phyloP scores from a whole-genome alignment of 331 rosid genomes.

The Quercus phellos region DNA sequence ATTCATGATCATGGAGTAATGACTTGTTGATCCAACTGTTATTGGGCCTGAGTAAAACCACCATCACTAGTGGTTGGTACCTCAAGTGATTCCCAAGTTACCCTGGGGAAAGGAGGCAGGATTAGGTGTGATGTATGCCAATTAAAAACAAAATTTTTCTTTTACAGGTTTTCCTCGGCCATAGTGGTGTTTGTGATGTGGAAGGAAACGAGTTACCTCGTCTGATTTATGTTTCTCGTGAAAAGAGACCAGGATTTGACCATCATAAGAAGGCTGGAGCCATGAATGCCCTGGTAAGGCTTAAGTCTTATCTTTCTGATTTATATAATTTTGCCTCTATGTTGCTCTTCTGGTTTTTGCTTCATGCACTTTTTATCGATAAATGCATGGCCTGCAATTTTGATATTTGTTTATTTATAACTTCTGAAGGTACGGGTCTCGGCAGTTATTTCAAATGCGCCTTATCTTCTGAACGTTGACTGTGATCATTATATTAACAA shows the following conservation, averaged over 20 bases:
- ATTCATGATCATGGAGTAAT: background rate
- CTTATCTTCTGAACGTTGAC: constrained; percentile 84
- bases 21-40: background rate
- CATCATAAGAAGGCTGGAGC: constrained; percentile 99
- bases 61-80: background rate
- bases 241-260: constrained; percentile 94
- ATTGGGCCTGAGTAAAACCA: background rate
- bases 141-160: background rate
- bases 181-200: constrained; percentile 73
- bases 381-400: constrained; percentile 1
- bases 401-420: constrained; percentile 10
- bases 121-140: background rate
- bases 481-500: constrained; percentile 99
- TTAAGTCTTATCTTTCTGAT: background rate
- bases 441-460: constrained; percentile 85
- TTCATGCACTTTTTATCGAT: background rate
- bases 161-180: constrained; percentile 85
- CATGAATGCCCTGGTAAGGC: constrained; percentile 82
- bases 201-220: constrained; percentile 90
- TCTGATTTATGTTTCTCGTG: constrained; percentile 86
- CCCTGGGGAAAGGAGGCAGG: background rate
- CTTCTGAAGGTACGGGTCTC: constrained; percentile 77
- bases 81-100: background rate
- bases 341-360: background rate
- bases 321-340: background rate